phyloP scores from a whole-genome alignment of 2,329 filamentous ascomycete species.

The Phialophora chinensis region DNA sequence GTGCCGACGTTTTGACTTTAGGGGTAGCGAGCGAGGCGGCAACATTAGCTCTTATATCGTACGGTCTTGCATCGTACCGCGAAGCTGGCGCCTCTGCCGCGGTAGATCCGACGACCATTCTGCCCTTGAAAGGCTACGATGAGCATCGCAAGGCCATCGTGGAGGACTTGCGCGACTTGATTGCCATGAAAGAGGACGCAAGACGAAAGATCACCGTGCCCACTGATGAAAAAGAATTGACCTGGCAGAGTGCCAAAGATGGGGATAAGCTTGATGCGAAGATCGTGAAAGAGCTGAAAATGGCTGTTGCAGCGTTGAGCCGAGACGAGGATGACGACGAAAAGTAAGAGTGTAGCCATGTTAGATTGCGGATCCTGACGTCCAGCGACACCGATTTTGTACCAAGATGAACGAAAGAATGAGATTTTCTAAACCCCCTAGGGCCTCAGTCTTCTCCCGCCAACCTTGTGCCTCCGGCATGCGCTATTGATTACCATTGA shows the following conservation, averaged over 20 bases:
- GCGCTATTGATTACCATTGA: background rate
- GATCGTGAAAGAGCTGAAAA: constrained; percentile 71
- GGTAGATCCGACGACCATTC: constrained; percentile 67
- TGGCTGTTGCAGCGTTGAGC: constrained; percentile 53
- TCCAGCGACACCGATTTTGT: background rate
- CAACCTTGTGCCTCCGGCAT: background rate
- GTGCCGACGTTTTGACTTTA: constrained; percentile 49
- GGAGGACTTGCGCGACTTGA: constrained; percentile 75
- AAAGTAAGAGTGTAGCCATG: constrained; percentile 22
- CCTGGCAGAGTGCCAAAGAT: constrained; percentile 57
- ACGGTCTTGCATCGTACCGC: constrained; percentile 71
- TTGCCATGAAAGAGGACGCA: constrained; percentile 48
- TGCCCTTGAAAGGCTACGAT: constrained; percentile 57
- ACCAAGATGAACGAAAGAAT: background rate
- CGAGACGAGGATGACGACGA: constrained; percentile 44
- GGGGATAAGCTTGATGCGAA: constrained; percentile 73
- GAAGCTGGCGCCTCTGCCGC: constrained; percentile 67
- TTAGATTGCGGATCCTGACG: background rate
- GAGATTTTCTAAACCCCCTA: background rate
- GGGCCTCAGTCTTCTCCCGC: background rate
- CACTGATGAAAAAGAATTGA: constrained; percentile 72
- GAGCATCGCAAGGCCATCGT: constrained; percentile 76
- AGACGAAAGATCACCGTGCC: constrained; percentile 72
- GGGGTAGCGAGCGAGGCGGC: constrained; percentile 32
- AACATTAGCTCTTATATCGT: constrained; percentile 74